Evolutionary conservation across 208 protist genomes (phyloP).

Genomic region (Leishmania amazonensis): DNA sequence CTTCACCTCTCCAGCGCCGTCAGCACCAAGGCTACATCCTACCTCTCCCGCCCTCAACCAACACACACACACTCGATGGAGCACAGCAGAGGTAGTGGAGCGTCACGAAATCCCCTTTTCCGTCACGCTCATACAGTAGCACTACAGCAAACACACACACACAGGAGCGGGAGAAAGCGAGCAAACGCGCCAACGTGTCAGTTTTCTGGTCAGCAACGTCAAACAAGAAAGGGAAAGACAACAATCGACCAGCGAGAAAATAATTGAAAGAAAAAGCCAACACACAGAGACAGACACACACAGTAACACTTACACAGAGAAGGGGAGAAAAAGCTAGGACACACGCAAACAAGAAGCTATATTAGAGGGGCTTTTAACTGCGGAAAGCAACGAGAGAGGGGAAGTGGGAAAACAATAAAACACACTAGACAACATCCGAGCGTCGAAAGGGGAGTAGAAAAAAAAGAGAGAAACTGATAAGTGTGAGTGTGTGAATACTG

Average conservation of each 20-base stretch:
- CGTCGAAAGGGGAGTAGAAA: not conserved
- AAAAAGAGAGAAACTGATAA: constrained; percentile 16
- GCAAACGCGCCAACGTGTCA: not conserved
- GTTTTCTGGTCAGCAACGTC: not conserved
- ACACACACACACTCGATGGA: not conserved
- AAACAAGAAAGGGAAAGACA: not conserved
- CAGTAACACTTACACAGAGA: not conserved
- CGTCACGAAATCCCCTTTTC: not conserved
- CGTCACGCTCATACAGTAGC: not conserved
- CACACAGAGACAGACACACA: not conserved
- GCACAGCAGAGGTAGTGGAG: not conserved
- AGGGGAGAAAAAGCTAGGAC: constrained; percentile 9
- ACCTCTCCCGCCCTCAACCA: not conserved
- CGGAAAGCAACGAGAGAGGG: constrained; percentile 7
- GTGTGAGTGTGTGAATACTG: not conserved
- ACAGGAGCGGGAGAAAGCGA: constrained; percentile 6
- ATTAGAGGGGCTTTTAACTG: not conserved
- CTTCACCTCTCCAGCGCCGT: not conserved
- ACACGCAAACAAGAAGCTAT: not conserved
- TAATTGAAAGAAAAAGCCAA: no score
- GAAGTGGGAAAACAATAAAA: not conserved
- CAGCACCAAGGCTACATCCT: no score
- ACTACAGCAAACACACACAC: not conserved
- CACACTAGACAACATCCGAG: not conserved
- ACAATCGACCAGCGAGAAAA: not conserved